A percentile compares a stretch with the other conserved stretches of the same genome.
Evolutionary conservation across 1,284 basidiomycete species (phyloP).

Genomic region (Ganoderma sp.): DNA sequence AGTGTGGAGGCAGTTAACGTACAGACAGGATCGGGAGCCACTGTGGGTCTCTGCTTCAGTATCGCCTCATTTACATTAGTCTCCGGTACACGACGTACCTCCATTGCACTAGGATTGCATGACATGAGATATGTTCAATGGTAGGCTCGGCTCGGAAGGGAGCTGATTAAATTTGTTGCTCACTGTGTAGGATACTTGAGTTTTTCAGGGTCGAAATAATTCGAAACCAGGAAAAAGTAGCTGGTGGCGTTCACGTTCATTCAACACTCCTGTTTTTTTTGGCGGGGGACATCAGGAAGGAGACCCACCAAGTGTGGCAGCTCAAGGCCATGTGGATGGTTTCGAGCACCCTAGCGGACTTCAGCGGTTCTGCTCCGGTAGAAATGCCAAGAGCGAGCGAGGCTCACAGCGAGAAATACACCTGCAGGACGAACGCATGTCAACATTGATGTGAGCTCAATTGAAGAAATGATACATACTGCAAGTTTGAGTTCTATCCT

Average conservation of each 20-base stretch:
- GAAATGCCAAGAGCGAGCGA: no score
- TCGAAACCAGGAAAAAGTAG: background rate
- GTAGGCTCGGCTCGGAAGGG: background rate
- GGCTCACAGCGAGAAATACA: constrained; percentile 3
- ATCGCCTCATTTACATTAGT: background rate
- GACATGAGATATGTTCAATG: background rate
- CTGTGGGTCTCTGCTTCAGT: background rate
- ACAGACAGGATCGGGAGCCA: background rate
- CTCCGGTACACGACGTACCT: background rate
- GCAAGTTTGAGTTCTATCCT: background rate
- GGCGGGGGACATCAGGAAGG: background rate
- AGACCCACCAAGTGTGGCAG: constrained; percentile 1
- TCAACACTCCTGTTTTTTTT: background rate
- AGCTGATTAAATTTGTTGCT: background rate
- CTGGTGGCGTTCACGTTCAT: background rate
- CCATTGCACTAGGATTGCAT: background rate
- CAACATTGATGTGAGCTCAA: background rate
- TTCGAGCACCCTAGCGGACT: background rate
- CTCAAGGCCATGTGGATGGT: constrained; percentile 4
- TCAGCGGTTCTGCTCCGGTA: no score
- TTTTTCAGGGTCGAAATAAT: background rate
- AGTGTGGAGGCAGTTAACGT: background rate
- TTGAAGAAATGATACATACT: background rate
- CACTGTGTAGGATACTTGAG: constrained; percentile 1
- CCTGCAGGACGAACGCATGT: background rate